These are phyloP conservation scores for Stephanodiscus triporus DNA, from an alignment of 108 stramenopile genomes.

Conservation along the genomic window DNA sequence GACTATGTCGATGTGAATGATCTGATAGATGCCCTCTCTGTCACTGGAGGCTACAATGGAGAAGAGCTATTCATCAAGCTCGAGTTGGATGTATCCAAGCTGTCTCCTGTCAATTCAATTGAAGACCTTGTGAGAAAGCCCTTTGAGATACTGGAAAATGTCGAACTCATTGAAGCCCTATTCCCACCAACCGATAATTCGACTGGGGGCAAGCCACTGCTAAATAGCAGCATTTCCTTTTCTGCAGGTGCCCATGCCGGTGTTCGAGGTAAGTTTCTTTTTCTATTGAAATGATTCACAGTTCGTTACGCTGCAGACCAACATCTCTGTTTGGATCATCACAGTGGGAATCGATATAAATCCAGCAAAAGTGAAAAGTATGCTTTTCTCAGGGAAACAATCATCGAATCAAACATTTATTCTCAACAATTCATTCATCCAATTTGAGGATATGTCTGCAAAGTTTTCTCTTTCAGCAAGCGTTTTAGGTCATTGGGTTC, in stretches of 20 bases:
- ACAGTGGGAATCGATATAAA: constrained; percentile 17
- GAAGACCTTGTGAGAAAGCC: constrained; percentile 21
- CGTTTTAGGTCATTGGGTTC: constrained; percentile 5
- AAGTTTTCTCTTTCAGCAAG: constrained; percentile 24
- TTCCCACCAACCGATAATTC: neutral
- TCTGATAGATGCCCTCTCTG: constrained; percentile 23
- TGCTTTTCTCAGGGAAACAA: neutral
- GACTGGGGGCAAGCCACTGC: neutral
- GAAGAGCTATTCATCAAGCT: constrained; percentile 22
- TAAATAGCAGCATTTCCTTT: constrained; percentile 15
- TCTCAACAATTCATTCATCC: constrained; percentile 19
- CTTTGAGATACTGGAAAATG: constrained; percentile 7
- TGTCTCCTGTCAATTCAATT: constrained; percentile 1
- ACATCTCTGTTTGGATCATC: neutral
- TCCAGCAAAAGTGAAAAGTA: neutral
- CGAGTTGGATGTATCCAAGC: constrained; percentile 30
- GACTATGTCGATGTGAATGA: neutral
- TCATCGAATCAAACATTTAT: neutral
- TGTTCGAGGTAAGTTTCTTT: constrained; percentile 18
- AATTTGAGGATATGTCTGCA: constrained; percentile 33
- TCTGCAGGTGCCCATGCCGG: constrained; percentile 24
- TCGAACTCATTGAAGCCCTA: constrained; percentile 19
- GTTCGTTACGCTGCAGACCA: neutral
- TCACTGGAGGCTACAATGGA: constrained; percentile 31
- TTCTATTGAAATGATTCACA: constrained; percentile 5